These are phyloP conservation scores for Lachnellula occidentalis DNA, from an alignment of 2,329 filamentous ascomycete species.

Conservation along the genomic window DNA sequence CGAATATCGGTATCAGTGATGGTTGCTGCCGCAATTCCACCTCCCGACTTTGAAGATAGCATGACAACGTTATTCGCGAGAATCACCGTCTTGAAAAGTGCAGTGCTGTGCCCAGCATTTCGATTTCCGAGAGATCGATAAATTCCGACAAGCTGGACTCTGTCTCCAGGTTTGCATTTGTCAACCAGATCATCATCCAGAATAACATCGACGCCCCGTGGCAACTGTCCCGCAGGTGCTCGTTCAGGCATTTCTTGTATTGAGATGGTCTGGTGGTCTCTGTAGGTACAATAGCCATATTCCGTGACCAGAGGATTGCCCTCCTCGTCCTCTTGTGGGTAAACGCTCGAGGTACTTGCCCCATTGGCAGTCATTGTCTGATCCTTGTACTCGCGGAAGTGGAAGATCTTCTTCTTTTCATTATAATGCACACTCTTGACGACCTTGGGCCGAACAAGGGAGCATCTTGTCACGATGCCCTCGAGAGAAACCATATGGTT, in stretches of 20 bases:
- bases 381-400: conserved; percentile 86
- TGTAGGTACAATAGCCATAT: conserved; percentile 91
- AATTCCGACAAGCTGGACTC: conserved; percentile 94
- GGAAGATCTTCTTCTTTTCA: conserved; percentile 78
- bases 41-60: conserved; percentile 91
- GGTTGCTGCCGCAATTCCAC: conserved; percentile 81
- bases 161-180: conserved; percentile 87
- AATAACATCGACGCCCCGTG: conserved; percentile 91
- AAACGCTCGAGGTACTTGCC: conserved; percentile 83
- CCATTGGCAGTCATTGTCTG: conserved; percentile 93
- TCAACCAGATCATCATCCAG: conserved; percentile 96
- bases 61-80: conserved; percentile 93
- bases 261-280: conserved; percentile 95
- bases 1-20: conserved; percentile 97
- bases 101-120: conserved; percentile 84
- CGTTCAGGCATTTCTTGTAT: conserved; percentile 99
- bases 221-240: conserved; percentile 90
- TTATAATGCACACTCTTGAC: conserved; percentile 97
- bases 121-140: conserved; percentile 92
- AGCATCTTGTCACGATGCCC: conserved; percentile 95
- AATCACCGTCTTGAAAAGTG: conserved; percentile 89
- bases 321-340: conserved; percentile 88
- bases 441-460: conserved; percentile 92
- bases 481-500: conserved; percentile 98
- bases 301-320: conserved; percentile 91